Evolutionary conservation across 1,139 yeast species (phyloP), one percentile per base, ranked within the genome.

Genomic region (Schizosaccharomyces versatilis): DNA sequence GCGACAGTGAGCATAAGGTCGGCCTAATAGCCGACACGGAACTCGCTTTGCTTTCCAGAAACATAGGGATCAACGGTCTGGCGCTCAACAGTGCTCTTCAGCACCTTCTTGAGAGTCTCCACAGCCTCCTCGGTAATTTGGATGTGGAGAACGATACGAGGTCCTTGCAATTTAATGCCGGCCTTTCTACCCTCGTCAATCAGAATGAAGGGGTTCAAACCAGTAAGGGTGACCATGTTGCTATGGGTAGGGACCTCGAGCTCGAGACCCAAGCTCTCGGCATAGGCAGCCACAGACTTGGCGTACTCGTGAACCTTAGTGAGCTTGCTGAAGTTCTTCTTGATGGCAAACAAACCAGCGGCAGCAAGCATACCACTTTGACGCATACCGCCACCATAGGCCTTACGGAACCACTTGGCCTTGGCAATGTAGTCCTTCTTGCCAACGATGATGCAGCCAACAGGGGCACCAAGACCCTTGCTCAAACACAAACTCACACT

Each of bases 351-450:
- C 38, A 74, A 68, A 12, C 95, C 96, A 83, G 90, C 88, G 51
- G 79, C 73, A 8, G 94, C 74, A 67, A 88, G 73, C 68, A 84
- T 71, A 59, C 97, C 97, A 39, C 84, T 74, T 68, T 88, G 97
- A 67, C 97, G 76, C 59, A 88, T 78, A 60, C 96, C 96, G 62
- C 97, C 97, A 63, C 97, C 97, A 64, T 79, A 80, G 69, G 88
- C 96, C 68, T 88, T 88, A 64, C 84, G 81, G 71, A 86, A 82
- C 71, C 88, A 94, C 65, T 80, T 80, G 51, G 94, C 88, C 64
- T 79, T 80, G 62, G 73, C 71, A 61, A 86, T 80, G 61, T 80
- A 74, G 56, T 71, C 71, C 17, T 68, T 62, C 54, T 74, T 71
- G 53, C 94, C 93, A 57, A 86, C 96, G 54, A 88, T 72, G 3